Evolutionary conservation across 2,329 filamentous ascomycete genomes (phyloP).

Genomic region (Colletotrichum theobromicola): DNA sequence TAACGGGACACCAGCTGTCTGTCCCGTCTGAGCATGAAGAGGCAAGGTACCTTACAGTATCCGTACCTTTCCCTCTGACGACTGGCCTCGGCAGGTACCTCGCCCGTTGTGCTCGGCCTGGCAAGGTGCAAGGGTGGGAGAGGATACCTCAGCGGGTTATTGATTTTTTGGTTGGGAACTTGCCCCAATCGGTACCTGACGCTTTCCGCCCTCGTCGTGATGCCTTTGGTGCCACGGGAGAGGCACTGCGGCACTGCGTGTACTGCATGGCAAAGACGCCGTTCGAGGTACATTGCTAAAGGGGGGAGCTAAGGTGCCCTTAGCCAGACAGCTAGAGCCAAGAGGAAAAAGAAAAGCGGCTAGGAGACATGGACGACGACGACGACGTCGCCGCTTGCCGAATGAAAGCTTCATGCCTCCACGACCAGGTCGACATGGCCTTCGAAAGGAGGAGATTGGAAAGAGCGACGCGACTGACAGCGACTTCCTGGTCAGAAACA

Average conservation of each 20-base stretch:
- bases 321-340: neutral
- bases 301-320: neutral
- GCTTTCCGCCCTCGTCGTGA: neutral
- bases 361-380: neutral
- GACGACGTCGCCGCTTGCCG: neutral
- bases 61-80: neutral
- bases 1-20: slow-evolving; percentile 1
- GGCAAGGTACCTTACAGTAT: neutral
- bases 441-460: neutral
- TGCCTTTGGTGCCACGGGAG: neutral
- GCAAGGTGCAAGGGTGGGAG: neutral
- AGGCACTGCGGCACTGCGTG: neutral
- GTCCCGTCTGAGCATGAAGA: neutral
- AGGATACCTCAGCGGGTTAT: neutral
- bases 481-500: neutral
- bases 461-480: neutral
- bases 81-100: neutral
- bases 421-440: neutral
- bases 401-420: neutral
- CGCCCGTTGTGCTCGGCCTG: neutral
- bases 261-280: neutral
- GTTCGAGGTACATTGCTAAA: neutral
- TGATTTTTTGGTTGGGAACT: slow-evolving; percentile 2
- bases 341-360: neutral
- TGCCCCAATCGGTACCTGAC: neutral